Evolutionary conservation across 208 protist genomes (phyloP).

Genomic region (Lotmaria passim): DNA sequence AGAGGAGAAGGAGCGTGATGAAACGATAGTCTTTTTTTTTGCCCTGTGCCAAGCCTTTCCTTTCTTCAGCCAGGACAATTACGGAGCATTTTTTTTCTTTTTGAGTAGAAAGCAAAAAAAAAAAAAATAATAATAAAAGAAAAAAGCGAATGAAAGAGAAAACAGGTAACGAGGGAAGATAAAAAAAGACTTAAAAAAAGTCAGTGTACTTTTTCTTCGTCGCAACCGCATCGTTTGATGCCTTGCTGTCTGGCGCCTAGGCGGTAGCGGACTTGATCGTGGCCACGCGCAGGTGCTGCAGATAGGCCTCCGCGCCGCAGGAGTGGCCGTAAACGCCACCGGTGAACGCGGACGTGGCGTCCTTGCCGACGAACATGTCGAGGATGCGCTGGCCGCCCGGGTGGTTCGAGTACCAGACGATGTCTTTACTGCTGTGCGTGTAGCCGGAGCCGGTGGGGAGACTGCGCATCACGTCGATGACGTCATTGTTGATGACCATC

Average conservation of each 20-base stretch:
- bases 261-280: constrained; percentile 36
- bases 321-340: constrained; percentile 80
- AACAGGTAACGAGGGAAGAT: constrained; percentile 19
- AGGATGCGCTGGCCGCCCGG: constrained; percentile 79
- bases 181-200: too few species aligned
- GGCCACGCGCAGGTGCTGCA: constrained; percentile 71
- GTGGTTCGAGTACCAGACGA: constrained; percentile 76
- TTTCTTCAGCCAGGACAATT: too few species aligned
- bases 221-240: background rate
- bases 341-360: constrained; percentile 73
- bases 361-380: constrained; percentile 77
- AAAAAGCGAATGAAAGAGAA: constrained; percentile 1
- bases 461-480: constrained; percentile 70
- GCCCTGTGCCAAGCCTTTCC: too few species aligned
- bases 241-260: background rate
- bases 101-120: too few species aligned
- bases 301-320: constrained; percentile 60
- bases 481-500: constrained; percentile 64
- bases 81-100: background rate
- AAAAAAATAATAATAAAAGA: background rate
- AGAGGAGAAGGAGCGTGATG: background rate
- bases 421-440: constrained; percentile 69
- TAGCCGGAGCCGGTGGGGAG: constrained; percentile 65
- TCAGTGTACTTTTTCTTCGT: constrained; percentile 15
- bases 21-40: background rate